phyloP scores from a whole-genome alignment of 257 asterid genomes.

The Schizonepeta tenuifolia region DNA sequence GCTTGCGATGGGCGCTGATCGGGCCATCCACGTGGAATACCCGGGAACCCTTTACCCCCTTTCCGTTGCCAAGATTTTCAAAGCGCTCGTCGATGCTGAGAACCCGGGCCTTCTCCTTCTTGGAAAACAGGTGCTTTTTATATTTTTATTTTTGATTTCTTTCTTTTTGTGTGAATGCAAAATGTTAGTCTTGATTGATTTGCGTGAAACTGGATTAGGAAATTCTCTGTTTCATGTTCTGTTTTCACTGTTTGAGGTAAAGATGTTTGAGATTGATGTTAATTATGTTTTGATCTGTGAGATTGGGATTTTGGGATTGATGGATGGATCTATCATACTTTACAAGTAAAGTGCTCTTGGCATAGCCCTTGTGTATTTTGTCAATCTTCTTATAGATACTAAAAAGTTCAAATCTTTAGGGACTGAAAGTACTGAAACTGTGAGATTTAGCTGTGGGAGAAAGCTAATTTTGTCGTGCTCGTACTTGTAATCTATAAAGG shows the following conservation, averaged over 20 bases:
- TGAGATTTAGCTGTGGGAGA: not conserved
- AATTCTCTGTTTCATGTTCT: not conserved
- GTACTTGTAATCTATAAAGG: not conserved
- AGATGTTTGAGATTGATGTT: conserved; percentile 3
- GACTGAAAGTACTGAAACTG: not conserved
- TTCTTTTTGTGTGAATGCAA: not conserved
- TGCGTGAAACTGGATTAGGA: conserved; percentile 2
- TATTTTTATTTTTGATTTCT: not conserved
- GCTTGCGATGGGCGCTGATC: conserved; percentile 99
- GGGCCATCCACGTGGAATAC: conserved; percentile 85
- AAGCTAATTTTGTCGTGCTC: not conserved
- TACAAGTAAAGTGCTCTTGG: not conserved
- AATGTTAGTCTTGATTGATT: not conserved
- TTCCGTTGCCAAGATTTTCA: conserved; percentile 85
- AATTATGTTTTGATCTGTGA: not conserved
- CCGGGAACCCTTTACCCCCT: conserved; percentile 73
- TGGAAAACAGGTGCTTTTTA: conserved; percentile 76
- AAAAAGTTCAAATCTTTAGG: not conserved
- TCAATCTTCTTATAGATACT: not conserved
- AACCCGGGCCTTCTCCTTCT: conserved; percentile 82
- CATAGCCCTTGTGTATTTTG: too few species aligned
- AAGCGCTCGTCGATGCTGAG: conserved; percentile 78
- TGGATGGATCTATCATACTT: not conserved
- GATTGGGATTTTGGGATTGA: conserved; percentile 16
- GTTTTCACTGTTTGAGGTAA: not conserved